phyloP scores from a whole-genome alignment of 1,139 yeast species.

The Pichia sp. region DNA sequence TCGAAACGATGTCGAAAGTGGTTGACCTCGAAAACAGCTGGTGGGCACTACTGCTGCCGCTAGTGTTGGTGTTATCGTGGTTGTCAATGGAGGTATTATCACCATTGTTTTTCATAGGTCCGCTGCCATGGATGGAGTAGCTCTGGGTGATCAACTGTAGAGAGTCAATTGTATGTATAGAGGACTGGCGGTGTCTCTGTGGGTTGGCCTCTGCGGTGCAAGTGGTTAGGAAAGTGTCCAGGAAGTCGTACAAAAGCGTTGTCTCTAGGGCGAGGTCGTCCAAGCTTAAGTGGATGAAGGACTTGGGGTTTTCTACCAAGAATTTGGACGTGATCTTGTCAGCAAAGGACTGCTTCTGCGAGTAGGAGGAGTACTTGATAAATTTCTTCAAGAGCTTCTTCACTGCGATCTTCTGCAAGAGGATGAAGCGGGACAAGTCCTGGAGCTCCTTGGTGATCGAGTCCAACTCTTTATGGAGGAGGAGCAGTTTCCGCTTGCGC shows the following conservation, averaged over 20 bases:
- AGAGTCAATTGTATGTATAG: constrained; percentile 36
- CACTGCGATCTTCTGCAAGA: constrained; percentile 77
- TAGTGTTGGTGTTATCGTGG: background rate
- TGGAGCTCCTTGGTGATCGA: constrained; percentile 59
- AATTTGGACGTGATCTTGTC: constrained; percentile 34
- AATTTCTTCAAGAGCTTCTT: constrained; percentile 79
- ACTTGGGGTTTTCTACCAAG: constrained; percentile 39
- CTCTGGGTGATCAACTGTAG: constrained; percentile 28
- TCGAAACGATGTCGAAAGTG: constrained; percentile 33
- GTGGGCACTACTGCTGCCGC: background rate
- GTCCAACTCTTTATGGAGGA: constrained; percentile 36
- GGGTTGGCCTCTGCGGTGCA: background rate
- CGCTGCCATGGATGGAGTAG: background rate
- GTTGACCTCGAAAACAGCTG: constrained; percentile 27
- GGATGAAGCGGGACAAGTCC: constrained; percentile 65
- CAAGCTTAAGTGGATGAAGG: constrained; percentile 64
- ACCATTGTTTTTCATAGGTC: too few relatives aligned
- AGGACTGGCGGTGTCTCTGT: constrained; percentile 17
- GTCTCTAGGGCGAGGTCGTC: constrained; percentile 61
- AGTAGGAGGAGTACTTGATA: constrained; percentile 52
- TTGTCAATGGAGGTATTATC: background rate
- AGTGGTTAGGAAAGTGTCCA: constrained; percentile 28
- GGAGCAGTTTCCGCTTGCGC: constrained; percentile 22
- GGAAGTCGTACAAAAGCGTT: constrained; percentile 52
- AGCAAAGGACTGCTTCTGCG: constrained; percentile 38